Base-by-base conservation (phyloP, 495 filamentous ascomycete genomes). In the Xylaria acuta region DNA sequence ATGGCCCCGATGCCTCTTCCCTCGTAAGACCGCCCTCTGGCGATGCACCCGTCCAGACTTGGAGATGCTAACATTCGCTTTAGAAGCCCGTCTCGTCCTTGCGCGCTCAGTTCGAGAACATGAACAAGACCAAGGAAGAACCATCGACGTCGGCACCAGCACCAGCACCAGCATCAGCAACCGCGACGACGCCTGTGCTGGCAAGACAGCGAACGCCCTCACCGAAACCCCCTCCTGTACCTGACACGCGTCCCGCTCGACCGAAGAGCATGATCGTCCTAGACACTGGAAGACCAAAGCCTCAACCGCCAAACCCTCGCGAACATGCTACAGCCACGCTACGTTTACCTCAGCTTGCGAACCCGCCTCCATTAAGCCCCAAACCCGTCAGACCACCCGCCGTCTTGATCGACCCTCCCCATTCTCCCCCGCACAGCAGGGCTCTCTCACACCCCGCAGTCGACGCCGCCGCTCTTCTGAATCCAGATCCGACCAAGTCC, bases 61-160 rank as follows among this genome's bases (percentile, higher is more conserved):
- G 54, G 32, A 49, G 32, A 64, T 75, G 47, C 78, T 85, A 64
- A 83, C 74, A 43, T 38, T 40, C 76, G 30, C 45, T 30, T 43
- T 70, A 89, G 87, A 87, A 88, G 84, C 93, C 96, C 0, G 96
- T 99, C 34, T 99, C 96, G 53, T 97, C 95, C 58, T 85, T 98
- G 41, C 88, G 93, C 60, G 96, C 94, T 53, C 92, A 95, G 78
- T 99, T 99, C 77, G 96, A 99, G 85, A 92, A 92, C 70, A 90
- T 97, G 79, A 87, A 91, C 47, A 88, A 88, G 74, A 77, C 84
- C 65, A 88, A 83, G 76, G 80, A 84, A 68, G 70, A 78, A 22
- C 67, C 83, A 71, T 75, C 77, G 73, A 78, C 77, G 59, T 77
- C 78, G 75, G 67, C 76, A 64, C 34, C 74, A 68, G 45, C 73